These are phyloP conservation scores for Suhomyces vadensis DNA, from an alignment of 805 yeast species.

Conservation along the genomic window DNA sequence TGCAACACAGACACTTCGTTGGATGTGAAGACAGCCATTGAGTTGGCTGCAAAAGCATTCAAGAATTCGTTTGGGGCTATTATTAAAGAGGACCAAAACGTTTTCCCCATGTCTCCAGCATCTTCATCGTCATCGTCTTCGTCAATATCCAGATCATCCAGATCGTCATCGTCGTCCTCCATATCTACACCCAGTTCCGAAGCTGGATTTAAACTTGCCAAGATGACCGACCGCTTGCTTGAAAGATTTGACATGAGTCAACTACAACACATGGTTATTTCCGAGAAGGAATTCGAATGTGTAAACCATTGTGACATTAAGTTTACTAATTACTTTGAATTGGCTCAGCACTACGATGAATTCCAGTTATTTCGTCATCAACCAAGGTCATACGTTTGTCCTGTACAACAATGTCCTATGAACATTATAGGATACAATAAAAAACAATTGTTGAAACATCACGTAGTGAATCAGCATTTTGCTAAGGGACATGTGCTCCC, in stretches of 20 bases:
- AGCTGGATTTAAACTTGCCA: neutral
- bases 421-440: conserved; percentile 38
- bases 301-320: conserved; percentile 31
- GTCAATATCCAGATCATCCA: neutral
- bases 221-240: conserved; percentile 4
- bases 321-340: conserved; percentile 29
- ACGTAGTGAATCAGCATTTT: conserved; percentile 27
- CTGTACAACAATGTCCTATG: conserved; percentile 40
- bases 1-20: neutral
- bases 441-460: conserved; percentile 31
- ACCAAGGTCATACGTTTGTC: conserved; percentile 34
- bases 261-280: conserved; percentile 3
- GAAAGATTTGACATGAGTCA: conserved; percentile 4
- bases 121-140: neutral
- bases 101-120: neutral
- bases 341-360: conserved; percentile 38
- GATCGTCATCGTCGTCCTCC: neutral
- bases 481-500: conserved; percentile 17
- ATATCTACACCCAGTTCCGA: neutral
- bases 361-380: conserved; percentile 19
- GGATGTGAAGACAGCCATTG: conserved; percentile 7
- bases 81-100: neutral
- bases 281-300: conserved; percentile 11
- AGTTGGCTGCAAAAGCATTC: conserved; percentile 9
- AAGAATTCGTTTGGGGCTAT: neutral